A percentile compares a stretch with the other conserved stretches of the same genome.
phyloP scores from a whole-genome alignment of 2,329 filamentous ascomycete species.

The Cladobotryum protrusum region DNA sequence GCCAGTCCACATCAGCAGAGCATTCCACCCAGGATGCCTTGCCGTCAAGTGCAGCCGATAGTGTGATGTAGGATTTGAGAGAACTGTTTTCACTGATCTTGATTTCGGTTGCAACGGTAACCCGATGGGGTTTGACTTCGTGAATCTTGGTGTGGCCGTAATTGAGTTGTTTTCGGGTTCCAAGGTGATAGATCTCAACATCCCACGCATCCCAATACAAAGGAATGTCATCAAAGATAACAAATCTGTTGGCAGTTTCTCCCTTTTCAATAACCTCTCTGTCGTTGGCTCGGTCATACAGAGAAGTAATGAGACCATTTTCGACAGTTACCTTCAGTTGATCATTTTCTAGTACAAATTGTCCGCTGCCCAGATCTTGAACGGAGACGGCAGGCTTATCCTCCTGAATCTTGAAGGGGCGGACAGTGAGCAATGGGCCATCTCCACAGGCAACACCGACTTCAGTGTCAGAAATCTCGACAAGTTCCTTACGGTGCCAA shows the following conservation, averaged over 20 bases:
- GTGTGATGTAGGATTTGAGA: slow-evolving; percentile 77
- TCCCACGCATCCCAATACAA: slow-evolving; percentile 98
- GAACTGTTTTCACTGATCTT: slow-evolving; percentile 83
- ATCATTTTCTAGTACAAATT: slow-evolving; percentile 75
- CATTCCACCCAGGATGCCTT: slow-evolving; percentile 64
- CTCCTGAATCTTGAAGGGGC: slow-evolving; percentile 40
- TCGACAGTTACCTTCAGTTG: slow-evolving; percentile 68
- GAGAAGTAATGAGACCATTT: slow-evolving; percentile 72
- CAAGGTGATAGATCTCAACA: slow-evolving; percentile 91
- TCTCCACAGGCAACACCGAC: slow-evolving; percentile 52
- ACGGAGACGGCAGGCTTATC: slow-evolving; percentile 47
- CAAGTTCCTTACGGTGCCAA: slow-evolving; percentile 72
- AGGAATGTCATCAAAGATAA: slow-evolving; percentile 95
- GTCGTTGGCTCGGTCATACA: slow-evolving; percentile 66
- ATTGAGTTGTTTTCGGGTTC: slow-evolving; percentile 72
- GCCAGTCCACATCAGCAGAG: slow-evolving; percentile 88
- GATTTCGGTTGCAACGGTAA: slow-evolving; percentile 76
- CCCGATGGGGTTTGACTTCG: slow-evolving; percentile 66
- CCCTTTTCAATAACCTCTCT: slow-evolving; percentile 72
- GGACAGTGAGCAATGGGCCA: slow-evolving; percentile 46
- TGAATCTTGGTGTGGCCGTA: slow-evolving; percentile 63
- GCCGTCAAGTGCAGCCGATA: slow-evolving; percentile 62
- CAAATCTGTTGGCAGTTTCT: slow-evolving; percentile 80
- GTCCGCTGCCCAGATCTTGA: slow-evolving; percentile 46
- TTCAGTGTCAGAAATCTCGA: slow-evolving; percentile 52